Base-by-base conservation (phyloP, 345 rosid species). In the Pugionium cornutum region DNA sequence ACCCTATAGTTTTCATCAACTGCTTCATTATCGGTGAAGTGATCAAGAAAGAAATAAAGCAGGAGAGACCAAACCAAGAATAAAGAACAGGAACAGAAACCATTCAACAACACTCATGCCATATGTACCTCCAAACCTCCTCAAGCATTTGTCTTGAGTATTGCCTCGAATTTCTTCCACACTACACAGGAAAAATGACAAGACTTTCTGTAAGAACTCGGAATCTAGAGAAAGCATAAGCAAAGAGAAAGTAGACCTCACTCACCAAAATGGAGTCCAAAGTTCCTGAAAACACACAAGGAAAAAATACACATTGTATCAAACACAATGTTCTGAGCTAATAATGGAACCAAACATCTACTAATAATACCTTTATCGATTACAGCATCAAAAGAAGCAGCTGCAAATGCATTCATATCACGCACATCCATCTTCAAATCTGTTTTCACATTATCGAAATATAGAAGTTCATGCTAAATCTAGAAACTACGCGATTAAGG, bases 1-100 rank as follows among this genome's bases (percentile, higher is more conserved):
- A 88, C 98, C 96, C 98, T 88, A 88, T 78, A 91, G 89, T 80
- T 75, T 86, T 74, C 53, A 88, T 81, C 83, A 82, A 88, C 96
- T 85, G 88, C 88, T 83, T 91, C 91, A 88, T 85, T 91, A 84
- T 85, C 75, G 81, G 77, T 84, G 84, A 80, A 82, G 56, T 56
- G 64, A 83, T 87, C 86, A 87, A 86, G 89, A 77, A 72, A 79
- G 74, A 80, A 76, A 50, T 8, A 52, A 3, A 77, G 0, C 39
- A 76, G 69, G 7, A 69, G 53, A 61, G 60, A 67, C 66, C 62
- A 47, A 46, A 53, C 11, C 41, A 8, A 34, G 1, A 53, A 29
- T 3, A 43, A 45, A 9, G 33, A 48, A 39, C 27, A 40, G 6
- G 32, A 59, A 30, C 37, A 72, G 9, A 52, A 63, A 43, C n/a